Conservation (phyloP, 1,139 yeast genomes). For the Tardiomyces depauwii region DNA sequence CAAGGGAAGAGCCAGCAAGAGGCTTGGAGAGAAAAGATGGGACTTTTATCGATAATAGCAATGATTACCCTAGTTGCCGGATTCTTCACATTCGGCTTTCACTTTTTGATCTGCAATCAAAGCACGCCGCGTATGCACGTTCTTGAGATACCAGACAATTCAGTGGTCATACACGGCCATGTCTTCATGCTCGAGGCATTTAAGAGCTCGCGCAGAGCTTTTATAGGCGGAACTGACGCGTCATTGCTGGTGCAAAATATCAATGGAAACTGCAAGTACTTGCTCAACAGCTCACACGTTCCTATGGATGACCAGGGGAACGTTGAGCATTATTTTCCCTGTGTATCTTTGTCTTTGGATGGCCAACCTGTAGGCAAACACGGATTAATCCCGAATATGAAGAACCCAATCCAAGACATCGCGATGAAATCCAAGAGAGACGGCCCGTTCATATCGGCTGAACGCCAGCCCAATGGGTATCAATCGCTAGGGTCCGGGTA, state of each 20-base stretch:
- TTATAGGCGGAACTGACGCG: slow-evolving; percentile 73
- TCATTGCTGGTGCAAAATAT: slow-evolving; percentile 77
- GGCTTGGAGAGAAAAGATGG: slow-evolving; percentile 93
- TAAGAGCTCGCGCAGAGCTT: slow-evolving; percentile 3
- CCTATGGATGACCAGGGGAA: slow-evolving; percentile 32
- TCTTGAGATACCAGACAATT: slow-evolving; percentile 44
- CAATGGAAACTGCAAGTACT: slow-evolving; percentile 69
- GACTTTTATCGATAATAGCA: slow-evolving; percentile 55
- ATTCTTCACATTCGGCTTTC: slow-evolving; percentile 75
- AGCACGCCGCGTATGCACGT: slow-evolving; percentile 39
- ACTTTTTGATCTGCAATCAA: slow-evolving; percentile 55
- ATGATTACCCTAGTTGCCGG: slow-evolving; percentile 64
- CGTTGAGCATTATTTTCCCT: slow-evolving; percentile 85
- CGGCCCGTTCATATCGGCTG: no score
- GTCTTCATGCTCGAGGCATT: slow-evolving; percentile 48
- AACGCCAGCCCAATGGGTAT: no score
- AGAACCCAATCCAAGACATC: background rate
- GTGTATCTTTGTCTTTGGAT: slow-evolving; percentile 28
- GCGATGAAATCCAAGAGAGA: background rate
- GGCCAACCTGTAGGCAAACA: background rate
- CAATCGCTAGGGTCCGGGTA: no score
- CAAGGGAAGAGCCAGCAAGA: slow-evolving; percentile 58
- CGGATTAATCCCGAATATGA: background rate
- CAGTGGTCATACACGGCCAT: slow-evolving; percentile 64
- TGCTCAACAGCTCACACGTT: slow-evolving; percentile 24